Percentiles rank a stretch among this genome's conserved stretches.
Conservation (phyloP, 2,329 filamentous ascomycete species). For the Dactylellina parvicollis region DNA sequence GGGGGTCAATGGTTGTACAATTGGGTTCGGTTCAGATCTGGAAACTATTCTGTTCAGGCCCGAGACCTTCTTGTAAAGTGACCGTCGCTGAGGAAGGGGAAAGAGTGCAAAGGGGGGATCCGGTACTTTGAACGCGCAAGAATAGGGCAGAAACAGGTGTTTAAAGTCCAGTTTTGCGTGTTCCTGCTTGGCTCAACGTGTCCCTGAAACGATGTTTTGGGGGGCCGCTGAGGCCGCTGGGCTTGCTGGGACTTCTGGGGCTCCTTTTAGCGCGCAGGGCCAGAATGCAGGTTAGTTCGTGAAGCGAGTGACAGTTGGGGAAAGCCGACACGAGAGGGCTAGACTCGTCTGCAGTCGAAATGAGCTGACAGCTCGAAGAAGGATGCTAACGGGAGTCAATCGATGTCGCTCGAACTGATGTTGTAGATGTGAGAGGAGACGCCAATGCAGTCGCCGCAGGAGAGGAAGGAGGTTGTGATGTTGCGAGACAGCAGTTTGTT, state of each 20-base stretch:
- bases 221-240: too few species aligned
- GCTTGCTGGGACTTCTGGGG: slow-evolving; percentile 2
- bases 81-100: slow-evolving; percentile 21
- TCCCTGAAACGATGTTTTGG: slow-evolving; percentile 50
- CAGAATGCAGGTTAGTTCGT: slow-evolving; percentile 13
- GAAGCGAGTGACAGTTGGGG: slow-evolving; percentile 37
- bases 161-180: slow-evolving; percentile 29
- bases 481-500: slow-evolving; percentile 3
- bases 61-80: not conserved
- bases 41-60: slow-evolving; percentile 15
- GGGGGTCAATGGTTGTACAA: slow-evolving; percentile 10
- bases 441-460: not conserved
- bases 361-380: slow-evolving; percentile 12
- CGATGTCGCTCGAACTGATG: slow-evolving; percentile 11
- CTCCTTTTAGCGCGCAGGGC: slow-evolving; percentile 11
- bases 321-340: slow-evolving; percentile 31
- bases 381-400: slow-evolving; percentile 10
- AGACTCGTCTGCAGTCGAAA: slow-evolving; percentile 29
- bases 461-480: not conserved
- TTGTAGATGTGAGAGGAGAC: not conserved
- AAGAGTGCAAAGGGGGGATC: slow-evolving; percentile 21
- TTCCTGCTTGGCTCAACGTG: slow-evolving; percentile 39
- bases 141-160: slow-evolving; percentile 30
- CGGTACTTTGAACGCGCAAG: not conserved
- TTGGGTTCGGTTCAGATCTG: not conserved